Evolutionary conservation across 1,284 basidiomycete species (phyloP), one percentile per base, ranked within the genome.

Genomic region (Ganoderma meredithae): DNA sequence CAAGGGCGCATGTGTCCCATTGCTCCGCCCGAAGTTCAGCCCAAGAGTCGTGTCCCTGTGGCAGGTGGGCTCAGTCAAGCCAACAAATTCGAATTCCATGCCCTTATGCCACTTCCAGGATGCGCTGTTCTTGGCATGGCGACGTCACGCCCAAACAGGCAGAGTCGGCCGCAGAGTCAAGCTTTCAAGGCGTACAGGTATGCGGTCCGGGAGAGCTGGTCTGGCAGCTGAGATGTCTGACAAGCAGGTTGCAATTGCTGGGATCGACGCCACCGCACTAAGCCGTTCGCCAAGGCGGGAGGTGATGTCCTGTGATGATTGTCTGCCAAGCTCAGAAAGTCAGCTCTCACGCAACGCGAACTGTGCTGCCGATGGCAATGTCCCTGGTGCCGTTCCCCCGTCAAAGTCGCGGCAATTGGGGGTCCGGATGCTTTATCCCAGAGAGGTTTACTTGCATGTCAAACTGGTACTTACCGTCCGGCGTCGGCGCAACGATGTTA

Each of bases 191-290:
- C n/a, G n/a, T n/a, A n/a, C n/a, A n/a, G n/a, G n/a, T n/a, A n/a
- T n/a, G n/a, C n/a, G n/a, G n/a, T 22, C 47, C 47, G 47, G 25
- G 22, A 49, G 22, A 49, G 22, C 47, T 17, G 19, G 33, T 39
- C 15, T 39, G 31, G 55, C 55, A 56, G 55, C 55, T 58, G 33
- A 33, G 33, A 19, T 39, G 53, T 9, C 33, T 19, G 6, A 17
- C 19, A 19, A 27, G 55, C 55, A 25, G 27, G 53, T 33, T 55
- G 53, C 53, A 33, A 55, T 33, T 19, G 33, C 33, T 36, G 33
- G 55, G 33, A 58, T 58, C 55, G 33, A 58, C 55, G 55, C 55
- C 55, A 58, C 55, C 55, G 33, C 33, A 33, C 55, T 58, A 58
- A 58, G 27, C 52, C 47, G 22, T 25, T 49, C 25, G 47, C 47